Evolutionary conservation across 148 eudicot genomes (phyloP).

Genomic region (Chenopodium album): DNA sequence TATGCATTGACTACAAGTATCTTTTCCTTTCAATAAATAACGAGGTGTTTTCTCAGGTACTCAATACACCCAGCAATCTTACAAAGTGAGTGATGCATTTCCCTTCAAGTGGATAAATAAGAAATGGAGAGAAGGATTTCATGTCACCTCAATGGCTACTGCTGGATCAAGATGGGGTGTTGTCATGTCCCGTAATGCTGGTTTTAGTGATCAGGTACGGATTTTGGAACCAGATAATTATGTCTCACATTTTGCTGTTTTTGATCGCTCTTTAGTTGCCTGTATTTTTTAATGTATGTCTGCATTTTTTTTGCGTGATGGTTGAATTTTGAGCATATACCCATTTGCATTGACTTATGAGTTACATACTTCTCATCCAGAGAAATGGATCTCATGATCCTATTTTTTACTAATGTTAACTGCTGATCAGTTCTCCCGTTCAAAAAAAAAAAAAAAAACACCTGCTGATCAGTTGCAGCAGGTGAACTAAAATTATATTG

Average conservation of each 20-base stretch:
- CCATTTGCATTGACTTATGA: background rate
- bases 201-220: constrained; percentile 74
- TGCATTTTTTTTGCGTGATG: background rate
- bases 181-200: constrained; percentile 94
- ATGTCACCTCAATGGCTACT: constrained; percentile 94
- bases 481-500: background rate
- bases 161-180: constrained; percentile 94
- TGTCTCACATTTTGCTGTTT: background rate
- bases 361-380: constrained; percentile 1
- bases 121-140: constrained; percentile 95
- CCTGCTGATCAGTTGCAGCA: background rate
- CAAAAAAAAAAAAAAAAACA: no score
- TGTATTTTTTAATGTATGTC: background rate
- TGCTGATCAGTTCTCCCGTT: background rate
- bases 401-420: background rate
- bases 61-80: constrained; percentile 78
- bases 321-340: background rate
- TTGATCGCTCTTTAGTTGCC: background rate
- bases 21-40: background rate
- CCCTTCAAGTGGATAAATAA: constrained; percentile 96
- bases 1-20: background rate
- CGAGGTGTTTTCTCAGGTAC: constrained; percentile 48
- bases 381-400: background rate
- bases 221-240: constrained; percentile 3
- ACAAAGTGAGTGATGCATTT: constrained; percentile 89